phyloP scores from a whole-genome alignment of 1,139 yeast species.

The Yamadazyma songkhlaensis region DNA sequence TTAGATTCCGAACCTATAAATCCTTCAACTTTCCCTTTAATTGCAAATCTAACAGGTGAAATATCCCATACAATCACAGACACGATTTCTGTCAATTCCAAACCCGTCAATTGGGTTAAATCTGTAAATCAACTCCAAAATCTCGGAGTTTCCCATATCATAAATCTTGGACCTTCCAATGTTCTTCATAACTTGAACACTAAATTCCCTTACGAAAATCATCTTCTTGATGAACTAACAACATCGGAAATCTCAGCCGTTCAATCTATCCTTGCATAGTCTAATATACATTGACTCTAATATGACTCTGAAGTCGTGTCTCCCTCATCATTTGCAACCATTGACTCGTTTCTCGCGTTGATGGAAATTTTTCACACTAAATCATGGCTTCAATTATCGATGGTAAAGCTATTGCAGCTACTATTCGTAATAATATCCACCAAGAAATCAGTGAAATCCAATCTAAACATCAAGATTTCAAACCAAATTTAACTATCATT shows the following conservation, averaged over 20 bases:
- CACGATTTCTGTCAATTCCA: constrained; percentile 35
- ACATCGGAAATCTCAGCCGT: neutral
- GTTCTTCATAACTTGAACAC: constrained; percentile 25
- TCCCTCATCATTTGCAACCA: neutral
- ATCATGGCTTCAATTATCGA: constrained; percentile 38
- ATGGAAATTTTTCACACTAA: neutral
- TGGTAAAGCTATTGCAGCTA: constrained; percentile 68
- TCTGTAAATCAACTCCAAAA: constrained; percentile 21
- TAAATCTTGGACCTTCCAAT: constrained; percentile 41
- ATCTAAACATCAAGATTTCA: constrained; percentile 55
- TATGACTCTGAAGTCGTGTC: neutral
- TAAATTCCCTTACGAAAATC: constrained; percentile 13
- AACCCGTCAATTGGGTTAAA: constrained; percentile 44
- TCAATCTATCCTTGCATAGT: neutral
- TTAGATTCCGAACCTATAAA: constrained; percentile 12
- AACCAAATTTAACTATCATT: constrained; percentile 76
- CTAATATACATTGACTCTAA: neutral
- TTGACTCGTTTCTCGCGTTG: neutral
- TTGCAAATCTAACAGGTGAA: constrained; percentile 35
- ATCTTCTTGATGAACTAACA: constrained; percentile 8
- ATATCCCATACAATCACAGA: constrained; percentile 14
- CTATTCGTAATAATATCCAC: constrained; percentile 47
- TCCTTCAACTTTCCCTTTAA: constrained; percentile 23
- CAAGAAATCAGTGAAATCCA: constrained; percentile 58
- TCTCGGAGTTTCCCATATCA: constrained; percentile 19